Base-by-base conservation (phyloP, 305 asterid genomes). In the Fraxinus greggii region DNA sequence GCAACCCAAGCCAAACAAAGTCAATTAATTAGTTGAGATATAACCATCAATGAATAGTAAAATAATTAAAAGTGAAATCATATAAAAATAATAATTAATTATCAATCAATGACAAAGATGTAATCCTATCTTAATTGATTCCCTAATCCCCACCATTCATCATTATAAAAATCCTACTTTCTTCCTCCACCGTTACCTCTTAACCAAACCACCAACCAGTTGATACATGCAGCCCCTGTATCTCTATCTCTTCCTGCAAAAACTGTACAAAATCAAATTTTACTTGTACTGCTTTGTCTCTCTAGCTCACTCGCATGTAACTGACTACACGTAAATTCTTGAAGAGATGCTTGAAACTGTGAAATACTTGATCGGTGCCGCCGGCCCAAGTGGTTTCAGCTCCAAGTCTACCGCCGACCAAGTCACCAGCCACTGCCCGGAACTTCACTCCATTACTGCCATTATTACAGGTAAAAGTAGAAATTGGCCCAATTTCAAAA, bases 341-440 rank as follows among this genome's bases (percentile, higher is more conserved):
- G n/a, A 33, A 78, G 63, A 80, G 76, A 95, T 95, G 99, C 86
- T 95, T 38, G 97, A 91, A 76, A 92, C 91, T 5, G 90, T 95
- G 13, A 93, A 90, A 88, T 95, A 95, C 86, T 85, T 95, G 42
- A 86, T 91, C 77, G 99, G 99, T 38, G 85, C 91, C 81, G 85
- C 92, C 83, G 98, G 97, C 4, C 89, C 94, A 35, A 95, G 93
- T 69, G 97, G 98, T 63, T 93, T 79, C 86, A 86, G 97, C 79
- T 93, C 98, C 24, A 92, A 92, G 78, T 89, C 99, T 48, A 90
- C 97, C 29, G 98, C 97, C 67, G 98, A 93, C 45, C 84, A 92
- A 29, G 97, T 93, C 80, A 93, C 97, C 38, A 91, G 79, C 10
- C 33, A n/a, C 73, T 88, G 89, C 79, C 84, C 85, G 17, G 87